A percentile compares a stretch with the other conserved stretches of the same genome.
Conservation (phyloP, 345 rosid species). For the Eucalyptus erythrocorys region DNA sequence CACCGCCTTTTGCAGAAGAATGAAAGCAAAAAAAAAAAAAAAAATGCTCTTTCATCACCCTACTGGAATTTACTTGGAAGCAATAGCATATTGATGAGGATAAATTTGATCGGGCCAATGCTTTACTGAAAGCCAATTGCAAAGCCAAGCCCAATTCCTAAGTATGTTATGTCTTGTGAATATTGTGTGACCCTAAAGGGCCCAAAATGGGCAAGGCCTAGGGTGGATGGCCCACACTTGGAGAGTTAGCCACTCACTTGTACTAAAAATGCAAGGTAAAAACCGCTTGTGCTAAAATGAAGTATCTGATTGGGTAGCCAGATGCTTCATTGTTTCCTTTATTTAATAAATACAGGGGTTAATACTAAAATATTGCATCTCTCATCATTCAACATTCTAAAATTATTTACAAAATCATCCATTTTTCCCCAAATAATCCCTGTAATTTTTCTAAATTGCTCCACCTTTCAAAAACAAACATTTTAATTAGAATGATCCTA, state of each 20-base stretch:
- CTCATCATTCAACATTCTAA: not conserved
- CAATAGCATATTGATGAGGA: not conserved
- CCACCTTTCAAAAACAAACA: not conserved
- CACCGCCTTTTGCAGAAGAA: not conserved
- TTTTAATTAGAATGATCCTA: not conserved
- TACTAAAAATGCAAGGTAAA: not conserved
- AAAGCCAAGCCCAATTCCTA: not conserved
- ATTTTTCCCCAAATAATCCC: not conserved
- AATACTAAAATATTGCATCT: not conserved
- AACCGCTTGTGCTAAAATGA: not conserved
- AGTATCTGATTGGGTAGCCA: too few relatives aligned
- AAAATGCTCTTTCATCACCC: not conserved
- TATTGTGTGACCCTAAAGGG: not conserved
- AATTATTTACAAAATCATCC: not conserved
- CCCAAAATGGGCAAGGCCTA: not conserved
- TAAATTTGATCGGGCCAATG: not conserved
- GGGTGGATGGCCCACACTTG: not conserved
- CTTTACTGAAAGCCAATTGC: not conserved
- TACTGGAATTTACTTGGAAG: not conserved
- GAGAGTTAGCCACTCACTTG: not conserved
- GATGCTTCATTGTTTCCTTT: not conserved
- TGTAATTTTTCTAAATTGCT: not conserved
- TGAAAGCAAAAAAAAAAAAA: not conserved
- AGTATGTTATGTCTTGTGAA: not conserved
- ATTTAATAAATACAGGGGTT: not conserved